Base-by-base conservation (phyloP, 2,329 filamentous ascomycete species). In the Grosmannia serpens region DNA sequence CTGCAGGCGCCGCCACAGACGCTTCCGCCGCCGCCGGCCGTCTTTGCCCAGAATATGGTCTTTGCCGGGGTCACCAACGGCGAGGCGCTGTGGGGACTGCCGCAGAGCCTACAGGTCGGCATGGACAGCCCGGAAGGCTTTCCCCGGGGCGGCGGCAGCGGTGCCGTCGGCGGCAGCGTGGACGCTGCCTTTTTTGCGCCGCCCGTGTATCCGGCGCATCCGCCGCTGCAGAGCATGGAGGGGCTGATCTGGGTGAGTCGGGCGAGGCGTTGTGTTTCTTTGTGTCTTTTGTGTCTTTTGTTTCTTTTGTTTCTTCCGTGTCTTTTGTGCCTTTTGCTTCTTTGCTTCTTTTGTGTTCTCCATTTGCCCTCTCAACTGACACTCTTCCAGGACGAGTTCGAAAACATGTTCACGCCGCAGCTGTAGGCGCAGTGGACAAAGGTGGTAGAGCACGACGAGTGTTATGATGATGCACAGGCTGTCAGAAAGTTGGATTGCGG, bases 61-160 rank as follows among this genome's bases (percentile, higher is more conserved):
- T 79, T 75, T 60, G 71, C 75, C 4, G 76, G 76, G 8, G 74
- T 78, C 1, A 73, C 74, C 5, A 74, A 78, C 60, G 75, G 76
- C 4, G 75, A 79, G 61, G 72, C 71, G 0, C 66, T 79, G 15
- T 80, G 76, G 75, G 69, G 69, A 26, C 59, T 75, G 9, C 55
- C 60, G 4, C 71, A 74, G 15, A 70, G 72, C 2, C 70, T 66
- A 31, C 70, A 70, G 51, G 67, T 69, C 1, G 50, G 50, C 29
- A 53, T 24, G 17, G 69, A 70, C 8, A 77, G 74, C 59, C 75
- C 75, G 0, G 73, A 71, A 53, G 73, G 72, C 46, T 52, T 57
- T 17, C 3, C 31, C 29, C 20, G 11, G 2, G 56, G 29, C 17
- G 49, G 49, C 27, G 29, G 49, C 27, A 9, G 17, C 26, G 27